Percentiles rank a stretch among this genome's conserved stretches.
Evolutionary conservation across 371 early-diverging fungal species (phyloP).

Genomic region (Zychaea mexicana): DNA sequence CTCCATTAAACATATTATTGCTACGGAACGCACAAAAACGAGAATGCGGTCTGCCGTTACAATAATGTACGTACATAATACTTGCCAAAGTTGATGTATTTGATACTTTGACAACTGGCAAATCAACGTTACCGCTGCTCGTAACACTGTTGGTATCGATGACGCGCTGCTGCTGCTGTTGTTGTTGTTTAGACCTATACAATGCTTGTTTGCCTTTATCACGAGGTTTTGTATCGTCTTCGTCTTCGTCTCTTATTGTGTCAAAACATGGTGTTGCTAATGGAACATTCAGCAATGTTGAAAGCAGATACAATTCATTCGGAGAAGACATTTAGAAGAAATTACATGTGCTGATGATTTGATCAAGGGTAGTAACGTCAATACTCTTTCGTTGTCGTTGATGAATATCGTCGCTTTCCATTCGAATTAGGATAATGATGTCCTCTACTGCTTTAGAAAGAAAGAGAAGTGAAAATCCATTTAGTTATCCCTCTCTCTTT

Average conservation of each 20-base stretch:
- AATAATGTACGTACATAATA: slow-evolving; percentile 19
- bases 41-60: too few species aligned
- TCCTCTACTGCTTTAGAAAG: background rate
- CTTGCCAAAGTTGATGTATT: slow-evolving; percentile 20
- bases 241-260: background rate
- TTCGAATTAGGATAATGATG: background rate
- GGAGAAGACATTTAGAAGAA: background rate
- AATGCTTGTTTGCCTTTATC: background rate
- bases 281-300: too few species aligned
- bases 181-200: background rate
- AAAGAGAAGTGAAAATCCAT: too few species aligned
- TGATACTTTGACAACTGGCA: slow-evolving; percentile 14
- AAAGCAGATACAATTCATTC: background rate
- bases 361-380: background rate
- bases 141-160: background rate
- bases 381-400: slow-evolving; percentile 1
- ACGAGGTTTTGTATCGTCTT: background rate
- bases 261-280: background rate
- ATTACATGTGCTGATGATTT: background rate
- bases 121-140: background rate
- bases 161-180: background rate
- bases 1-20: too few species aligned
- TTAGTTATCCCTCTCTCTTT: too few species aligned
- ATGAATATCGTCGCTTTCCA: background rate
- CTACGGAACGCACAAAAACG: too few species aligned